These are phyloP conservation scores for Fusarium sp. DNA, from an alignment of 2,329 filamentous ascomycete species.

Conservation along the genomic window DNA sequence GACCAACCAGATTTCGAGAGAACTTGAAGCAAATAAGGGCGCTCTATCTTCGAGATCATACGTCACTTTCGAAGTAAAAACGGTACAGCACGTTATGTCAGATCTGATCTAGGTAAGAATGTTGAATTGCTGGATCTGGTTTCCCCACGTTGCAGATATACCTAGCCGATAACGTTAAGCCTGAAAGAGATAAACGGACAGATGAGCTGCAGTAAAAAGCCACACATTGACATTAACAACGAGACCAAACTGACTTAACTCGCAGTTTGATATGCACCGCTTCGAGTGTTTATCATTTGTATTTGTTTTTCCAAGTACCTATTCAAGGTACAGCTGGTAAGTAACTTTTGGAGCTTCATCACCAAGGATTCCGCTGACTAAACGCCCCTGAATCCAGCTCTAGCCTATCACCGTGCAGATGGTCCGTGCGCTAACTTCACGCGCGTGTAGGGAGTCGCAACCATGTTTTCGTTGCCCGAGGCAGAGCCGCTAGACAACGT, in stretches of 20 bases:
- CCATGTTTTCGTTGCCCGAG: slow-evolving; percentile 51
- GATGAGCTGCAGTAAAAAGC: slow-evolving; percentile 14
- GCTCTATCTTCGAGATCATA: not conserved
- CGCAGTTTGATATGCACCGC: too few species aligned
- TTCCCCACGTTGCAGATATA: slow-evolving; percentile 27
- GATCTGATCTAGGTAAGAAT: slow-evolving; percentile 16
- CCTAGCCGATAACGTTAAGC: slow-evolving; percentile 16
- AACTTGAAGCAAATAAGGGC: not conserved
- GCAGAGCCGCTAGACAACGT: slow-evolving; percentile 46
- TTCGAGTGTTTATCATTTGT: too few species aligned
- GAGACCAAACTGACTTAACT: not conserved
- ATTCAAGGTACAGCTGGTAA: too few species aligned
- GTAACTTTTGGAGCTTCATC: not conserved
- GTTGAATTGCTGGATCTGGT: slow-evolving; percentile 25
- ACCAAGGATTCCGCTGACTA: not conserved
- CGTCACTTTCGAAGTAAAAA: slow-evolving; percentile 4
- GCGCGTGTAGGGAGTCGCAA: slow-evolving; percentile 44
- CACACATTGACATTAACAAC: not conserved
- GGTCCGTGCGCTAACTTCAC: slow-evolving; percentile 54
- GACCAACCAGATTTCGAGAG: not conserved
- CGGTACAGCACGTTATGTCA: slow-evolving; percentile 19
- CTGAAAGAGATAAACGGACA: slow-evolving; percentile 19
- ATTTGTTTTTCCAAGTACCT: too few species aligned
- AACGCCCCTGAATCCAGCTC: slow-evolving; percentile 3
- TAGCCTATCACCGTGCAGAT: not conserved